phyloP scores from a whole-genome alignment of 2,329 filamentous ascomycete species.

The Chaetothyriales sp. region DNA sequence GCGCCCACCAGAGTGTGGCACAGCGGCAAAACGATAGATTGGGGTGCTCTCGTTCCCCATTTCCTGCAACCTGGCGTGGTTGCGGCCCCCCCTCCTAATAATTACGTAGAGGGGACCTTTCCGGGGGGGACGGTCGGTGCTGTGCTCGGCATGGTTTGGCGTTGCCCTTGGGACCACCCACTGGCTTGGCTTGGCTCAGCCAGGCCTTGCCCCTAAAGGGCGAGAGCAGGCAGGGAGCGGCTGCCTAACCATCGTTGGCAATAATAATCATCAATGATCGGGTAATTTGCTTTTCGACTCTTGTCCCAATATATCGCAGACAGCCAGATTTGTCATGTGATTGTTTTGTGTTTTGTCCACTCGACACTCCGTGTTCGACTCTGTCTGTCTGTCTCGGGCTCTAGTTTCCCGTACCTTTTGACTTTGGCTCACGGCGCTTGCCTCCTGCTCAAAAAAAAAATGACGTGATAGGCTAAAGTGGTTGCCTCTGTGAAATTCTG shows the following conservation, averaged over 20 bases:
- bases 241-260: neutral
- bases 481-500: neutral
- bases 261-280: neutral
- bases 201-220: neutral
- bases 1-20: no score
- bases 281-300: neutral
- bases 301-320: neutral
- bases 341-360: neutral
- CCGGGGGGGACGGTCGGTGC: no score
- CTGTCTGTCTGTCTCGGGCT: neutral
- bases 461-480: neutral
- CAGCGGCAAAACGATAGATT: neutral
- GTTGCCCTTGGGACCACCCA: neutral
- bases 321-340: neutral
- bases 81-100: neutral
- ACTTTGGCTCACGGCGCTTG: neutral
- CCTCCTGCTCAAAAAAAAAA: neutral
- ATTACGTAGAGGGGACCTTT: no score
- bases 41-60: neutral
- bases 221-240: neutral
- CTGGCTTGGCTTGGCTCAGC: neutral
- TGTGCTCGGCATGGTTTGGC: neutral
- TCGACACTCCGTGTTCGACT: neutral
- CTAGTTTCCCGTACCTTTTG: neutral
- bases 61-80: neutral